Evolutionary conservation across 768 basidiomycete genomes (phyloP).

Genomic region (Mycena olivaceomarginata): DNA sequence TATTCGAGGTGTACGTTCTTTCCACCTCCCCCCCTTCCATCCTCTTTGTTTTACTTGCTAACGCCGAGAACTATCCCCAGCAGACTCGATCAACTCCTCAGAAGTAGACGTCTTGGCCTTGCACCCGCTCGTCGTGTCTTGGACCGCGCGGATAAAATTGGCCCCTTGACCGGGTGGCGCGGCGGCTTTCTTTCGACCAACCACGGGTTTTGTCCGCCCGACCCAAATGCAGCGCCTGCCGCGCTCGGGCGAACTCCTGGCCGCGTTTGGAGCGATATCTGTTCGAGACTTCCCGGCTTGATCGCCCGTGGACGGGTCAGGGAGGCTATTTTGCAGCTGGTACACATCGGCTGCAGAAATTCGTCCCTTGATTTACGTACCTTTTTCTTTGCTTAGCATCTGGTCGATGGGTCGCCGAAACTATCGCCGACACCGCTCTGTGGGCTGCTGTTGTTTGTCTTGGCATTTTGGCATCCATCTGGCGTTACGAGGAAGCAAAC

Average conservation of each 20-base stretch:
- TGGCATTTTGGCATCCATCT: slow-evolving; percentile 5
- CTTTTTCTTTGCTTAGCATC: slow-evolving; percentile 5
- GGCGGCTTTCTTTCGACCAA: slow-evolving; percentile 3
- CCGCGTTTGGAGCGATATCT: slow-evolving; percentile 6
- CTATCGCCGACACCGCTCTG: slow-evolving; percentile 6
- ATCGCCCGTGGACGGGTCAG: slow-evolving; percentile 8
- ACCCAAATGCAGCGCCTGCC: too few relatives aligned
- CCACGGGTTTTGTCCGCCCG: slow-evolving; percentile 1
- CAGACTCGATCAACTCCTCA: too few relatives aligned
- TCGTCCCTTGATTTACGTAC: neutral
- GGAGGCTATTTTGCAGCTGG: too few relatives aligned
- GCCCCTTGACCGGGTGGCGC: slow-evolving; percentile 6
- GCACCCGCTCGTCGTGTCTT: slow-evolving; percentile 8
- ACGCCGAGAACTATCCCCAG: neutral
- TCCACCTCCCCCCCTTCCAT: neutral
- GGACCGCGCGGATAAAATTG: slow-evolving; percentile 7
- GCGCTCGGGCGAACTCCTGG: too few relatives aligned
- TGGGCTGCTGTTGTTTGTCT: slow-evolving; percentile 4
- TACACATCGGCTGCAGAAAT: slow-evolving; percentile 3
- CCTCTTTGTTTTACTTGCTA: neutral
- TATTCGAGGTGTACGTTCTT: slow-evolving; percentile 19
- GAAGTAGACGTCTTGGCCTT: too few relatives aligned
- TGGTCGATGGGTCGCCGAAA: slow-evolving; percentile 1
- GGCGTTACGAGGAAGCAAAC: slow-evolving; percentile 8
- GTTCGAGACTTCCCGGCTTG: slow-evolving; percentile 3